phyloP scores from a whole-genome alignment of 148 eudicot genomes.

The Dysphania ambrosioides region DNA sequence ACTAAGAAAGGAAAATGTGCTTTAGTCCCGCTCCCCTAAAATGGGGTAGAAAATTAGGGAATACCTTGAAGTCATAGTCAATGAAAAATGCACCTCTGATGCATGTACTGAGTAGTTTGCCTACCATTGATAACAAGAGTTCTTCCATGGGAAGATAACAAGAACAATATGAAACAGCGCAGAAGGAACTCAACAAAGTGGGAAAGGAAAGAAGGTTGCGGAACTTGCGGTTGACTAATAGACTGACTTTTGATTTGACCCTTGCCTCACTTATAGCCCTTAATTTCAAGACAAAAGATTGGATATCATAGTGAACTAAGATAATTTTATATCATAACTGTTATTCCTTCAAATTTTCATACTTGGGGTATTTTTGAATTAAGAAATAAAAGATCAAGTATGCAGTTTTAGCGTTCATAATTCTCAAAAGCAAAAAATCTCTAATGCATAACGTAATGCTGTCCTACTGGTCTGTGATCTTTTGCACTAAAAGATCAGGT shows the following conservation, averaged over 20 bases:
- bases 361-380: too few species aligned
- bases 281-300: background rate
- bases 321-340: background rate
- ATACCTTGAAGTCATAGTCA: background rate
- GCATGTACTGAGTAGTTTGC: background rate
- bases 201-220: background rate
- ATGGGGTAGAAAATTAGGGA: background rate
- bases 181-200: background rate
- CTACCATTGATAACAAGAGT: background rate
- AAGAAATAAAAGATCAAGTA: too few species aligned
- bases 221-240: background rate
- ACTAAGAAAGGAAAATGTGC: background rate
- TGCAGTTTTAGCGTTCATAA: too few species aligned
- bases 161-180: background rate
- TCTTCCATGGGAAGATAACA: background rate
- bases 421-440: too few species aligned
- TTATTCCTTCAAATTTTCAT: background rate
- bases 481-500: background rate
- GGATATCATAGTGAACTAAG: background rate
- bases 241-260: background rate
- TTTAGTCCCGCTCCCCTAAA: background rate
- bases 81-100: background rate
- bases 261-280: background rate
- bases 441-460: background rate
- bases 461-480: background rate